Base-by-base conservation (phyloP, 306 rosid genomes). In the Trifolium dubium region DNA sequence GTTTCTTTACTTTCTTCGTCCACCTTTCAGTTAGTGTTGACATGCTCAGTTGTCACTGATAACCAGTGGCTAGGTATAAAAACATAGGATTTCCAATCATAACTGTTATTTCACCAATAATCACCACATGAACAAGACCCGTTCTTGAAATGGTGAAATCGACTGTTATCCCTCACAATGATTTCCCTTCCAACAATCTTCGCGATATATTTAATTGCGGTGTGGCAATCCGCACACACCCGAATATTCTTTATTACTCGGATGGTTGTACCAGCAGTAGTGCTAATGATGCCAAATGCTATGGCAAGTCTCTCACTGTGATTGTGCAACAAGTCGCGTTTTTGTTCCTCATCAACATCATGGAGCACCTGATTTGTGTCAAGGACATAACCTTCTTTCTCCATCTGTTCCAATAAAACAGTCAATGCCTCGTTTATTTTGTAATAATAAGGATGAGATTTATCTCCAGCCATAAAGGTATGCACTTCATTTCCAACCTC, bases 301-400 rank as follows among this genome's bases (percentile, higher is more conserved):
- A 91, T 84, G 59, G 98, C 98, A 41, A 93, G 92, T 84, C 91
- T 86, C 74, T 93, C 98, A 63, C 97, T 93, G 70, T 93, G 98
- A 59, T 83, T 76, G 55, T 29, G 77, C 64, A 93, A 58, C 53
- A 88, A 69, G 46, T 73, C 55, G 8, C 83, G 88, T 83, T 89
- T 93, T 15, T 91, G 90, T 84, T 89, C 92, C 85, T 90, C 93
- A 28, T 88, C 97, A 56, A 86, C 87, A 81, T 89, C 89, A 55
- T 93, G 97, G 29, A 86, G 88, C 44, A 85, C 92, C 84, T 85
- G 96, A 30, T 62, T 83, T 29, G 93, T 86, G 85, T 88, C 83
- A 7, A 88, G 74, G 58, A 81, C 92, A 73, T 91, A 91, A 28
- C 92, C 89, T 74, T 89, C 89, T 35, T 73, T 81, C 80, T 93